These are phyloP conservation scores for Fusarium sp. DNA, from an alignment of 2,329 filamentous ascomycete genomes.

Conservation along the genomic window DNA sequence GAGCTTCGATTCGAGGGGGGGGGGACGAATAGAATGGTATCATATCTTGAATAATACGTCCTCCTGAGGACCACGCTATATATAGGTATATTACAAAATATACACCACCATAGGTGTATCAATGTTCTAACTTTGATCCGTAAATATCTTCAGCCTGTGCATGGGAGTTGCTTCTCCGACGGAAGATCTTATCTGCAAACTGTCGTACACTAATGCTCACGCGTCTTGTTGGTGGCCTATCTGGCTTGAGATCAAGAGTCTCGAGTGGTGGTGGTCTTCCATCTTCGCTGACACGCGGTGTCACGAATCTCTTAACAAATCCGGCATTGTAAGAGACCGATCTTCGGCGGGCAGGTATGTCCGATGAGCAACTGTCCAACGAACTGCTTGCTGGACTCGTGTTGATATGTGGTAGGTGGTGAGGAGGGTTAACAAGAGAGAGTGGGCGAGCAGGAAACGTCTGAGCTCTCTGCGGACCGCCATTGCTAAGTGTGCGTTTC, in stretches of 20 bases:
- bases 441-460: constrained; percentile 41
- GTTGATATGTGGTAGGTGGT: constrained; percentile 31
- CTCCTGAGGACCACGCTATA: constrained; percentile 23
- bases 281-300: constrained; percentile 45
- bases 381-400: constrained; percentile 38
- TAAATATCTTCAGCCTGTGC: constrained; percentile 46
- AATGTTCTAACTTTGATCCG: constrained; percentile 46
- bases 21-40: not conserved
- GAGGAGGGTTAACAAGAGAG: constrained; percentile 26
- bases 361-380: constrained; percentile 33
- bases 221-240: constrained; percentile 46
- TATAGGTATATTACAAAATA: constrained; percentile 38
- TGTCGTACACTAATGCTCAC: constrained; percentile 48
- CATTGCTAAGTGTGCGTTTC: constrained; percentile 43
- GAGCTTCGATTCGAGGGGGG: not conserved
- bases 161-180: constrained; percentile 48
- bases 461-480: constrained; percentile 37
- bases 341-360: constrained; percentile 42
- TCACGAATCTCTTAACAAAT: constrained; percentile 45
- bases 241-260: constrained; percentile 36
- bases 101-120: constrained; percentile 26
- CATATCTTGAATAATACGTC: constrained; percentile 2
- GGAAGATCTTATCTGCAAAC: constrained; percentile 50
- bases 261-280: constrained; percentile 43
- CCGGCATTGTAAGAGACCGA: constrained; percentile 46